phyloP scores from a whole-genome alignment of 495 filamentous ascomycete species.

The Antarctomyces pellizariae region DNA sequence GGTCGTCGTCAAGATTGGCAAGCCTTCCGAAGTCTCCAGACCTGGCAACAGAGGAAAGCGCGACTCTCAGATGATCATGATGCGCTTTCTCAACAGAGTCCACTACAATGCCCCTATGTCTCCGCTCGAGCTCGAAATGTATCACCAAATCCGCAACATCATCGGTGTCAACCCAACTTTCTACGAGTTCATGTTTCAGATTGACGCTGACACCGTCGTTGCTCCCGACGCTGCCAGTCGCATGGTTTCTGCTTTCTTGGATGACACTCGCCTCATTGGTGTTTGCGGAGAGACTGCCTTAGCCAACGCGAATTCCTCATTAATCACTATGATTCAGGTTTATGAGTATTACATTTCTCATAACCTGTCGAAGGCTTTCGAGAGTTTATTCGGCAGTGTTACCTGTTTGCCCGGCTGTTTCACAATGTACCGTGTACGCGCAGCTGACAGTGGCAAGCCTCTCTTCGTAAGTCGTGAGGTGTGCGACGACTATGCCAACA shows the following conservation, averaged over 20 bases:
- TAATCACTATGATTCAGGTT: slow-evolving; percentile 96
- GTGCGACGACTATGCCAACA: slow-evolving; percentile 64
- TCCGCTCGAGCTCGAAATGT: slow-evolving; percentile 92
- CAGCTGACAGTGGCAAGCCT: slow-evolving; percentile 81
- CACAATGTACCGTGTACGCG: slow-evolving; percentile 92
- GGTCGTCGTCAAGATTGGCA: slow-evolving; percentile 91
- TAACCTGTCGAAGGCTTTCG: slow-evolving; percentile 95
- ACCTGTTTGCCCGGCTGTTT: slow-evolving; percentile 97
- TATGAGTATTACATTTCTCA: slow-evolving; percentile 99
- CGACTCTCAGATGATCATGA: slow-evolving; percentile 93
- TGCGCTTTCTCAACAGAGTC: slow-evolving; percentile 95
- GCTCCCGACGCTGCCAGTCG: slow-evolving; percentile 77
- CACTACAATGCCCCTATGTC: slow-evolving; percentile 94
- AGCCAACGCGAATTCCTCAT: slow-evolving; percentile 77
- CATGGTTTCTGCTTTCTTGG: slow-evolving; percentile 74
- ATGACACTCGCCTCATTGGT: slow-evolving; percentile 78
- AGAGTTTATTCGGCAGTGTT: slow-evolving; percentile 88
- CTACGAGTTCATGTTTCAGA: slow-evolving; percentile 91
- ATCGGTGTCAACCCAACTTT: slow-evolving; percentile 97
- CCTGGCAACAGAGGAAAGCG: slow-evolving; percentile 97
- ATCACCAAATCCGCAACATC: slow-evolving; percentile 96
- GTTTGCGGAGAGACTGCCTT: slow-evolving; percentile 88
- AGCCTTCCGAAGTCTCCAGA: slow-evolving; percentile 86
- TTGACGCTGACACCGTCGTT: slow-evolving; percentile 93
- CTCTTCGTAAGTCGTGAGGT: slow-evolving; percentile 87